These are phyloP conservation scores for Penicillium sp. DNA, from an alignment of 2,329 filamentous ascomycete genomes.

Conservation along the genomic window DNA sequence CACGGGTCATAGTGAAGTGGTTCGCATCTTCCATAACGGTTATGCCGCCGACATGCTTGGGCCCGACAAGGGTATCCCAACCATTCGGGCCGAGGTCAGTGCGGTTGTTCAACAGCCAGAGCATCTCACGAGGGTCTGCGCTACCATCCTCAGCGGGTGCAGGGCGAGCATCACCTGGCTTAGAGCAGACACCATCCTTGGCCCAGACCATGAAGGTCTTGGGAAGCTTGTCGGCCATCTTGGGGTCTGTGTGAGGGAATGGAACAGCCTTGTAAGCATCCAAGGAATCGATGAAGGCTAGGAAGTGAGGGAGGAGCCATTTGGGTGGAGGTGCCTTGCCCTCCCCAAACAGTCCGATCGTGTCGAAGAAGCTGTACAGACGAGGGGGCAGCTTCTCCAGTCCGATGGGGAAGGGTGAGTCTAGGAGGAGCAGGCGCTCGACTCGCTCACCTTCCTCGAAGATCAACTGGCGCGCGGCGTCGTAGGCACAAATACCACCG, in stretches of 20 bases:
- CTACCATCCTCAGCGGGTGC: slow-evolving; percentile 38
- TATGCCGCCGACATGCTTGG: slow-evolving; percentile 35
- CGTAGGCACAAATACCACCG: slow-evolving; percentile 69
- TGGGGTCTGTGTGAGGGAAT: slow-evolving; percentile 29
- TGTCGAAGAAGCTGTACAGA: slow-evolving; percentile 51
- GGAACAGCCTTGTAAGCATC: slow-evolving; percentile 43
- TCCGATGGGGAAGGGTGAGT: slow-evolving; percentile 64
- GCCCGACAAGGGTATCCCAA: slow-evolving; percentile 46
- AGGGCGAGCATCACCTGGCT: slow-evolving; percentile 41
- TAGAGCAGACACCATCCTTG: slow-evolving; percentile 47
- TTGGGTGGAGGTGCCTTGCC: slow-evolving; percentile 44
- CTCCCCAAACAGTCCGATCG: slow-evolving; percentile 48
- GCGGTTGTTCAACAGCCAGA: slow-evolving; percentile 49
- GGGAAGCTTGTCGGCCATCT: slow-evolving; percentile 37
- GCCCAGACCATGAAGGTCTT: slow-evolving; percentile 49
- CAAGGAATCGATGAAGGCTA: slow-evolving; percentile 49
- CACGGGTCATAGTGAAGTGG: slow-evolving; percentile 36
- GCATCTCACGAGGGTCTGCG: slow-evolving; percentile 48
- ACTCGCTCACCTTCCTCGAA: slow-evolving; percentile 55
- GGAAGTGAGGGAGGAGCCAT: slow-evolving; percentile 53
- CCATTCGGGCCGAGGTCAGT: slow-evolving; percentile 49
- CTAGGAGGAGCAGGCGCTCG: slow-evolving; percentile 62
- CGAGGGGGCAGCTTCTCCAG: slow-evolving; percentile 64
- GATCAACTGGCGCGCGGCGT: slow-evolving; percentile 61
- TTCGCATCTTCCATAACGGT: slow-evolving; percentile 34